phyloP scores from a whole-genome alignment of 768 basidiomycete species.

The Neoboletus brunneissimus region DNA sequence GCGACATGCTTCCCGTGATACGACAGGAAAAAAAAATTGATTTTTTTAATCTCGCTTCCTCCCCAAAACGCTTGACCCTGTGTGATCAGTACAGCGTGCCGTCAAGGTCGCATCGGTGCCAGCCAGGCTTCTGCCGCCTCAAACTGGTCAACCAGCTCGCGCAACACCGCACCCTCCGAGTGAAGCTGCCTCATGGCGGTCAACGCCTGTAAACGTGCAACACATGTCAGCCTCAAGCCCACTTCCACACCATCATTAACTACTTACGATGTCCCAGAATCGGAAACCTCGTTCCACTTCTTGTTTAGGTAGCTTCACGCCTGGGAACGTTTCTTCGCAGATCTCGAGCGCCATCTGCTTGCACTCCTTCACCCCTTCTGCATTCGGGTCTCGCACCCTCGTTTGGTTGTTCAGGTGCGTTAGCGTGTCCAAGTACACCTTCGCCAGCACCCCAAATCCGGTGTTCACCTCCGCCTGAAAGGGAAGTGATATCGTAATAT shows the following conservation, averaged over 20 bases:
- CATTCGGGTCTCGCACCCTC: slow-evolving; percentile 73
- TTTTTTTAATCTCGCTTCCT: not conserved
- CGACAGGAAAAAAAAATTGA: not conserved
- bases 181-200: slow-evolving; percentile 88
- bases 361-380: slow-evolving; percentile 75
- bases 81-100: slow-evolving; percentile 1
- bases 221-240: slow-evolving; percentile 28
- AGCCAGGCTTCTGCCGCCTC: slow-evolving; percentile 95
- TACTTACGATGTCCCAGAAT: slow-evolving; percentile 96
- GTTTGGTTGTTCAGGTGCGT: slow-evolving; percentile 82
- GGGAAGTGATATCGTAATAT: slow-evolving; percentile 87
- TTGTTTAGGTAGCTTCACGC: slow-evolving; percentile 78
- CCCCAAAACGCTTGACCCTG: slow-evolving; percentile 6
- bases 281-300: slow-evolving; percentile 97
- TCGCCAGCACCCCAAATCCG: slow-evolving; percentile 94
- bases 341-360: slow-evolving; percentile 87
- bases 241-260: slow-evolving; percentile 8
- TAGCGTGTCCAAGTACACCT: slow-evolving; percentile 92
- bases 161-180: slow-evolving; percentile 74
- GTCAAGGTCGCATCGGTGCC: slow-evolving; percentile 83
- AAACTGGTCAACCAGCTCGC: slow-evolving; percentile 92
- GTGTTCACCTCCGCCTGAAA: slow-evolving; percentile 98
- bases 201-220: slow-evolving; percentile 54
- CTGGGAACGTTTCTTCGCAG: slow-evolving; percentile 92
- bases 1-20: not conserved